phyloP scores from a whole-genome alignment of 1,139 yeast genomes.

The Lodderomyces parapsilosis region DNA sequence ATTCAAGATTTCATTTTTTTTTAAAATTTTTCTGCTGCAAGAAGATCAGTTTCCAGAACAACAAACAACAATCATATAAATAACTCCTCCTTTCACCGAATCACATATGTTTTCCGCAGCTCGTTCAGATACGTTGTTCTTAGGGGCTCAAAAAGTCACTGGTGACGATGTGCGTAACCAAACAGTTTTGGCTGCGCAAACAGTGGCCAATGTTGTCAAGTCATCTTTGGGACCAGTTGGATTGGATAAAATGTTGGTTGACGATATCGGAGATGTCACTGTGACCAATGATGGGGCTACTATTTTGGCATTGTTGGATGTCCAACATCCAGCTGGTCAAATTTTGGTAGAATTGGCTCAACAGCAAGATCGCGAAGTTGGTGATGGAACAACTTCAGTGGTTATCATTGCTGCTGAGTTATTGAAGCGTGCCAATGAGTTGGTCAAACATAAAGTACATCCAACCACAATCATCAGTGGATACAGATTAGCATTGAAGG shows the following conservation, averaged over 20 bases:
- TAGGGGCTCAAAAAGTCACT: conserved; percentile 93
- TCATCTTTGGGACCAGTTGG: conserved; percentile 98
- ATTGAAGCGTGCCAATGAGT: conserved; percentile 87
- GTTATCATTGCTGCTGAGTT: conserved; percentile 94
- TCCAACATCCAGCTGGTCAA: conserved; percentile 98
- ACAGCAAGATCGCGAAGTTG: conserved; percentile 98
- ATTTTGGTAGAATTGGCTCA: conserved; percentile 96
- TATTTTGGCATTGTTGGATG: conserved; percentile 84
- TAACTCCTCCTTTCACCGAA: conserved; percentile 3
- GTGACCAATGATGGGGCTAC: conserved; percentile 99
- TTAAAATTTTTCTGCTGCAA: conserved; percentile 6
- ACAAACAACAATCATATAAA: neutral
- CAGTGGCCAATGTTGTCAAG: conserved; percentile 96
- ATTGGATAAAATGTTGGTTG: conserved; percentile 96
- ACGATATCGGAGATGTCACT: conserved; percentile 98
- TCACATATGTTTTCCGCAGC: conserved; percentile 53
- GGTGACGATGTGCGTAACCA: conserved; percentile 97
- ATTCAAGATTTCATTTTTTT: too few species aligned
- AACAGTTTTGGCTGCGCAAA: conserved; percentile 92
- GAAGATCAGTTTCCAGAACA: neutral
- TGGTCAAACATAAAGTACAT: conserved; percentile 90
- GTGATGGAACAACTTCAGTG: conserved; percentile 97
- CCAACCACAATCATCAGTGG: conserved; percentile 98
- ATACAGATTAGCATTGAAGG: conserved; percentile 88
- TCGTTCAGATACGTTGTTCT: conserved; percentile 86